Conservation (phyloP, 345 rosid species). For the Gossypium rotundifolium region DNA sequence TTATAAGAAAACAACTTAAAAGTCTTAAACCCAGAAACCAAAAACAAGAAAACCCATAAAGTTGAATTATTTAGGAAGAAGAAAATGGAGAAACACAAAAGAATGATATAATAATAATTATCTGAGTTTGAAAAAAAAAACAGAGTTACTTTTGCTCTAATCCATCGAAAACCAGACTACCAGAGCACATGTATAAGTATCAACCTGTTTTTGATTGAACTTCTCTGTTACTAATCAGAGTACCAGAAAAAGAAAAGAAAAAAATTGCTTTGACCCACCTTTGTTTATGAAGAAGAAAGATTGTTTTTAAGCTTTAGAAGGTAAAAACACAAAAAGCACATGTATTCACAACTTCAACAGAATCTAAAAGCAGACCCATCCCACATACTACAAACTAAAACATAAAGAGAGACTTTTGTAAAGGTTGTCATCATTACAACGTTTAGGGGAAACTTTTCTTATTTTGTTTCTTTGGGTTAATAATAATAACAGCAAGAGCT, state of each 20-base stretch:
- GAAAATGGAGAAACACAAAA: not conserved
- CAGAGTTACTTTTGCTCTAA: slow-evolving; percentile 17
- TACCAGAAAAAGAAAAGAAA: not conserved
- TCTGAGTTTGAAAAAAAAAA: slow-evolving; percentile 28
- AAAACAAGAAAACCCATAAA: not conserved
- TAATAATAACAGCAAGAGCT: not conserved
- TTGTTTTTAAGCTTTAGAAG: not conserved
- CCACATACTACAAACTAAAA: not conserved
- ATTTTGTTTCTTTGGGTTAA: no score
- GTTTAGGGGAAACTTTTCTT: no score
- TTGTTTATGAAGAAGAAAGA: not conserved
- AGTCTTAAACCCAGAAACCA: no score
- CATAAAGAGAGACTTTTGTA: slow-evolving; percentile 17
- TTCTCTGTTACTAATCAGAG: not conserved
- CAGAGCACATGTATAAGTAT: slow-evolving; percentile 8
- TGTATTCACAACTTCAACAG: slow-evolving; percentile 14
- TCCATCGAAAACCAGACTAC: slow-evolving; percentile 21
- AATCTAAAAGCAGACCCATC: slow-evolving; percentile 8
- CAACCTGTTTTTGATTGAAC: not conserved
- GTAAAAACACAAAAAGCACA: slow-evolving; percentile 9
- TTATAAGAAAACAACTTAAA: not conserved
- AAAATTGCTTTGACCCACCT: not conserved
- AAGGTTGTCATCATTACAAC: slow-evolving; percentile 17
- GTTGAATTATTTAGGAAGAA: not conserved
- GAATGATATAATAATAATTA: slow-evolving; percentile 1